Evolutionary conservation across 164 flowering plant genomes (phyloP).

Genomic region (Tetracentron sinense): DNA sequence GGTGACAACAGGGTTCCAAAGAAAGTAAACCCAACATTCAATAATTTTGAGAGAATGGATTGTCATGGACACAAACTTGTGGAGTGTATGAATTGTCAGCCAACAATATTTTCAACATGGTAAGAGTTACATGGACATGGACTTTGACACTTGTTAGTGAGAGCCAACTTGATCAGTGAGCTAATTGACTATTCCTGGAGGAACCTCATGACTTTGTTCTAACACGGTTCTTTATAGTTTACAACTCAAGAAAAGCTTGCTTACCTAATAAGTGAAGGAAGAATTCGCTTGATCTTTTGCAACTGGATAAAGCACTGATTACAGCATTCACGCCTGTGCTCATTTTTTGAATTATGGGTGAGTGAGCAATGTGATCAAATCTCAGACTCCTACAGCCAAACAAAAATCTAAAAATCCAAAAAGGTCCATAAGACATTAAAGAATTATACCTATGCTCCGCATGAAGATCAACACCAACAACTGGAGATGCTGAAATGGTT

Average conservation of each 20-base stretch:
- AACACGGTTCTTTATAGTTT: too few relatives aligned
- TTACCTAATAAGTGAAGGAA: constrained; percentile 69
- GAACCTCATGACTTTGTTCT: too few relatives aligned
- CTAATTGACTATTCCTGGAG: too few relatives aligned
- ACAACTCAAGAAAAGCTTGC: constrained; percentile 7
- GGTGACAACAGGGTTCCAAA: too few relatives aligned
- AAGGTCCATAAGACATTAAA: neutral
- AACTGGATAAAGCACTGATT: constrained; percentile 60
- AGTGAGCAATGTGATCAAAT: neutral
- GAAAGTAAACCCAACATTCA: too few relatives aligned
- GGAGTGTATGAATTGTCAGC: too few relatives aligned
- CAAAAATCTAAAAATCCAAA: neutral
- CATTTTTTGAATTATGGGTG: constrained; percentile 9
- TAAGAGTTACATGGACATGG: too few relatives aligned
- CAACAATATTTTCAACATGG: too few relatives aligned
- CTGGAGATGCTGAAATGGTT: constrained; percentile 62
- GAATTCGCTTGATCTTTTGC: constrained; percentile 57
- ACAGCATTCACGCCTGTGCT: constrained; percentile 68
- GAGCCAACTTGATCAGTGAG: too few relatives aligned
- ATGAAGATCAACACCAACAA: constrained; percentile 84
- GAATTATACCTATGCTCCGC: constrained; percentile 67
- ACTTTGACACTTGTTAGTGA: too few relatives aligned
- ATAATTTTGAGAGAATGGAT: too few relatives aligned
- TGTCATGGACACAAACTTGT: too few relatives aligned
- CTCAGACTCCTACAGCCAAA: neutral